A percentile compares a stretch with the other conserved stretches of the same genome.
Conservation (phyloP, 495 filamentous ascomycete genomes). For the Choiromyces venosus region DNA sequence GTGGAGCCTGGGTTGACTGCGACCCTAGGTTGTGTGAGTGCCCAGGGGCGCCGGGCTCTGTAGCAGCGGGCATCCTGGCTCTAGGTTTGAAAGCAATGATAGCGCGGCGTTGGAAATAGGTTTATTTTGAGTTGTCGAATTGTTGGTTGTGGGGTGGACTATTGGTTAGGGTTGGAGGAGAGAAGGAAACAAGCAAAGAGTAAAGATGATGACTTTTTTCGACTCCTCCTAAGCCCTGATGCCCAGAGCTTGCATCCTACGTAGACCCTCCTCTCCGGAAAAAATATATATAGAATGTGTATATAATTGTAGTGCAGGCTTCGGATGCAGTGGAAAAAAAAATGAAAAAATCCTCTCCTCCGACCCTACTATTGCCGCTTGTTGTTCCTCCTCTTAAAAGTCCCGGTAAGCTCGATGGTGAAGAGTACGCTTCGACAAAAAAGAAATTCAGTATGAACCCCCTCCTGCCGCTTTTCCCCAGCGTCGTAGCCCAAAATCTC, state of each 20-base stretch:
- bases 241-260: background rate
- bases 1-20: slow-evolving; percentile 41
- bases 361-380: background rate
- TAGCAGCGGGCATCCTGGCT: slow-evolving; percentile 14
- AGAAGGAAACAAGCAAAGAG: slow-evolving; percentile 2
- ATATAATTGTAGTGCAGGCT: slow-evolving; percentile 2
- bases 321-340: background rate
- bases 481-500: background rate
- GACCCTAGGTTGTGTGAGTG: slow-evolving; percentile 20
- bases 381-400: background rate
- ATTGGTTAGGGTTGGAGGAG: slow-evolving; percentile 2
- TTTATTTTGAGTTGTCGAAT: slow-evolving; percentile 3
- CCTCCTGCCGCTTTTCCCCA: background rate
- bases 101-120: background rate
- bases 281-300: background rate
- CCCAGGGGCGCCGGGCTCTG: slow-evolving; percentile 4
- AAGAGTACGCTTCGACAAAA: background rate
- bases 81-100: slow-evolving; percentile 6
- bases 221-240: background rate
- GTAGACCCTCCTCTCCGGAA: background rate
- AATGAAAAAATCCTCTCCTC: background rate
- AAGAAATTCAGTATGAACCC: background rate
- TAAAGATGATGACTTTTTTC: slow-evolving; percentile 1
- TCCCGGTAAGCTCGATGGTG: background rate
- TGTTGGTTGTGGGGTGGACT: background rate